Base-by-base conservation (phyloP, 2,329 filamentous ascomycete genomes). In the Gnomoniopsis sp. region DNA sequence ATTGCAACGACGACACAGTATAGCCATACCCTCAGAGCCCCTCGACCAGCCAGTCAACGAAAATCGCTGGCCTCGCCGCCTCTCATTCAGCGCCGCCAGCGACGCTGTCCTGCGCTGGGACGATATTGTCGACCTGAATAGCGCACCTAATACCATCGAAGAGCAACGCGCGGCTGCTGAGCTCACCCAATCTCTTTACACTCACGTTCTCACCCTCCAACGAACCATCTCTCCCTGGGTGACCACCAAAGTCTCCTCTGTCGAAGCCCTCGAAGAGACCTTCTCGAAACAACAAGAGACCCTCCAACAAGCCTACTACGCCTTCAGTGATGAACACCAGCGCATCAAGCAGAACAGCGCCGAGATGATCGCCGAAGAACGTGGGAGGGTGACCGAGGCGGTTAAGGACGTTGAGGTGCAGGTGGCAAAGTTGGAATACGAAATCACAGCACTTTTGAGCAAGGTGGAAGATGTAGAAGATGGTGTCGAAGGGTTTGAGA, bases 381-480 rank as follows among this genome's bases (percentile, higher is more conserved):
- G 87, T 44, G 79, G 81, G 22, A 80, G 83, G 54, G 77, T 96
- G 41, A 84, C 82, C 3, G 90, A 95, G 68, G 82, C 82, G 17
- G 78, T 92, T 61, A 88, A 88, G 70, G 90, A 95, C 63, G 80
- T 97, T 15, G 92, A 96, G 70, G 83, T 88, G 22, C 77, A 96
- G 43, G 86, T 88, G 2, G 91, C 91, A 21, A 93, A 93, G 72
- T 79, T 98, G 57, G 93, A 98, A 68, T 98, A 98, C 72, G 93
- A 97, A 76, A 88, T 97, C 62, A 85, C 88, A 60, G 86, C 87
- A 17, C 77, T 98, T n/a, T 80, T 86, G 51, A 86, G 87, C 50
- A 91, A 91, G 67, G 88, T 96, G 11, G 83, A 90, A 66, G 93
- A 98, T 68, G 89, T 96, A 10, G 92, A 96, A 68, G 89, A 91